Evolutionary conservation across 2,329 filamentous ascomycete genomes (phyloP), one percentile per base, ranked within the genome.

Genomic region (Nemania sp.): DNA sequence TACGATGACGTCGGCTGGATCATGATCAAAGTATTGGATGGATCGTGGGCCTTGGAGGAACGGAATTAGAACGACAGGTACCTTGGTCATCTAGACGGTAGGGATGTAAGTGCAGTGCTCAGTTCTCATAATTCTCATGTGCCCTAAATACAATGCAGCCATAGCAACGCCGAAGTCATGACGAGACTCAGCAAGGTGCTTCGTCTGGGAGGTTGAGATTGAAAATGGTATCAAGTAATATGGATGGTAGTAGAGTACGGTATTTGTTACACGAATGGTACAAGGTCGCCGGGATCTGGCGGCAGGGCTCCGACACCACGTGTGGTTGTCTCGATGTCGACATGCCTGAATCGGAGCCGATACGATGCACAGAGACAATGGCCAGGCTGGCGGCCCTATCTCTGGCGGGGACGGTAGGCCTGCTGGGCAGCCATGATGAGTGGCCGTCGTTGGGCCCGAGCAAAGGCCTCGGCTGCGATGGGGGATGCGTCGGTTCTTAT

Each of bases 401-500:
- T 61, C 40, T 56, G 49, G 49, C 65, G 63, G 15, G 72, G 68
- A 54, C 72, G 73, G 64, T 75, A 77, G 30, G 72, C 70, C 45
- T 68, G 65, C 26, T 72, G 70, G 28, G 72, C 66, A 0, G 72
- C 65, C 70, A 83, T 78, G 60, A 96, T 84, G 66, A 93, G 84
- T 20, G 92, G 90, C 59, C 84, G 82, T 65, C 88, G 80, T 63
- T 87, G 85, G 45, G 89, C 86, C 70, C 84, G 83, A 63, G 84
- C 82, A 76, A 93, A 96, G 53, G 89, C 84, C 70, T 91, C 83
- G 63, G 85, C 80, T 54, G 87, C 79, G 66, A 89, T 86, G 31
- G 88, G 86, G 37, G 90, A 90, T 61, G 90, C 86, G 66, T 99
- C 94, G 56, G 91, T 92, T 69, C 94, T 89, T 68, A 99, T 97